Percentiles rank a stretch among this genome's conserved stretches.
Conservation (phyloP, 2,329 filamentous ascomycete genomes). For the Thelonectria rubi region DNA sequence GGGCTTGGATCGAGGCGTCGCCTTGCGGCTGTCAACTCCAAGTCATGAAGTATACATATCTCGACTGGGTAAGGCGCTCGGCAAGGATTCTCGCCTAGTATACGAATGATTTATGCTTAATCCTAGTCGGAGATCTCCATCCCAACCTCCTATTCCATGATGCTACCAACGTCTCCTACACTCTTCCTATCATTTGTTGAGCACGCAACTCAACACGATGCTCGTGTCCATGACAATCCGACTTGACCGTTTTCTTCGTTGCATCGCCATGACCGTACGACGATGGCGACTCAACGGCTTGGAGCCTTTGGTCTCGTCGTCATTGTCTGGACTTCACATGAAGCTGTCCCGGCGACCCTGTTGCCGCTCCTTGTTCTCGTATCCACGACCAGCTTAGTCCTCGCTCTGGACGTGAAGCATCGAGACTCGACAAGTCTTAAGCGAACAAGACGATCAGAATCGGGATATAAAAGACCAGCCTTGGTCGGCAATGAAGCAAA, state of each 20-base stretch:
- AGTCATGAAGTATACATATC: neutral
- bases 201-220: neutral
- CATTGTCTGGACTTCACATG: too few species aligned
- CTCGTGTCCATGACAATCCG: neutral
- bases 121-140: neutral
- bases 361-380: too few species aligned
- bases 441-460: neutral
- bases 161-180: neutral
- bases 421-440: neutral
- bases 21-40: too few species aligned
- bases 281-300: too few species aligned
- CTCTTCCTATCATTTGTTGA: neutral
- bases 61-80: neutral
- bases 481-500: neutral
- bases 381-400: too few species aligned
- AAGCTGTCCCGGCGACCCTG: too few species aligned
- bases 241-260: neutral
- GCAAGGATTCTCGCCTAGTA: neutral
- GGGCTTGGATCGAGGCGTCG: too few species aligned
- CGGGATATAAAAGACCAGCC: slow-evolving; percentile 32
- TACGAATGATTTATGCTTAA: too few species aligned
- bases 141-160: neutral
- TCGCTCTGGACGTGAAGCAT: too few species aligned
- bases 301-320: too few species aligned
- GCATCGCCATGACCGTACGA: neutral